phyloP scores from a whole-genome alignment of 371 early-diverging fungal genomes.

The Actinomortierella wolfii region DNA sequence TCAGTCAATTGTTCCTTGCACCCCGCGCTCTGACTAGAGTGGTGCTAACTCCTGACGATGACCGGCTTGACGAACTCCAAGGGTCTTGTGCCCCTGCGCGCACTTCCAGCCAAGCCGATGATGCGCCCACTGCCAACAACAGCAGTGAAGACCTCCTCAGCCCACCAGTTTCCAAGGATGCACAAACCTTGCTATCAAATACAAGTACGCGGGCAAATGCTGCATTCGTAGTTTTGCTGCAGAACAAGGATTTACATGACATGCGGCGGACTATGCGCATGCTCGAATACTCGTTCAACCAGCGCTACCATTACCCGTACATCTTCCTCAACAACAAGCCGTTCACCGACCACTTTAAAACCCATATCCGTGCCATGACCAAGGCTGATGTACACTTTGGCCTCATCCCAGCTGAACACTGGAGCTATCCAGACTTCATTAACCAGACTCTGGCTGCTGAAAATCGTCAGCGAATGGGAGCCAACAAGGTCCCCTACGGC shows the following conservation, averaged over 20 bases:
- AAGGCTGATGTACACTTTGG: conserved; percentile 60
- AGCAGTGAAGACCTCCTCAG: too few species aligned
- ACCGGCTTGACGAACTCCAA: too few species aligned
- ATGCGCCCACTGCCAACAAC: too few species aligned
- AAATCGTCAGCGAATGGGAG: conserved; percentile 63
- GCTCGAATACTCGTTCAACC: conserved; percentile 87
- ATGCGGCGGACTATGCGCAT: conserved; percentile 73
- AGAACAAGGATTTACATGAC: conserved; percentile 80
- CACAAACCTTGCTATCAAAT: not conserved
- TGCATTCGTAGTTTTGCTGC: conserved; percentile 65
- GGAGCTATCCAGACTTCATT: conserved; percentile 75
- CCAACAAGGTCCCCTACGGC: conserved; percentile 79
- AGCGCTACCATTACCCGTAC: conserved; percentile 86
- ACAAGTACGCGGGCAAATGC: conserved; percentile 20
- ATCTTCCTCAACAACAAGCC: conserved; percentile 87
- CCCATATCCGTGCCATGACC: conserved; percentile 60
- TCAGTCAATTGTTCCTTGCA: too few species aligned
- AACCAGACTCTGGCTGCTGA: conserved; percentile 62
- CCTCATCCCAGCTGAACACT: conserved; percentile 69
- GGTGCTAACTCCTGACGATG: too few species aligned
- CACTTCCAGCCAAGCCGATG: too few species aligned
- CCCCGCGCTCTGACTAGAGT: too few species aligned
- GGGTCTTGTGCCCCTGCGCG: too few species aligned
- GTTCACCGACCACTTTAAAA: conserved; percentile 76
- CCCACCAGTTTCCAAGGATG: too few species aligned